Evolutionary conservation across 2,329 filamentous ascomycete genomes (phyloP).

Genomic region (Magnaporthiopsis rhizophila): DNA sequence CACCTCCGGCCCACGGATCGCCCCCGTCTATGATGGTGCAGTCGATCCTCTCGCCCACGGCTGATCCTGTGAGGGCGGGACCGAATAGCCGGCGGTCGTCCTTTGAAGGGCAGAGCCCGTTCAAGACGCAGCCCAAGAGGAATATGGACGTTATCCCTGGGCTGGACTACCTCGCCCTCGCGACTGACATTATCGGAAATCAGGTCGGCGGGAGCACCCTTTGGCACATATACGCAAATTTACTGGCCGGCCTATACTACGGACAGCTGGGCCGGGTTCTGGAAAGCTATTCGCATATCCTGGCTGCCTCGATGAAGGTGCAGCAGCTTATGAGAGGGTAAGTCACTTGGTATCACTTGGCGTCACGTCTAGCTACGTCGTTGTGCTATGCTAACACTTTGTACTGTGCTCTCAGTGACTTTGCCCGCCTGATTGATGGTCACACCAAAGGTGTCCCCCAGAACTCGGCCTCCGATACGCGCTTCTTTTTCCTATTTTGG

Average conservation of each 20-base stretch:
- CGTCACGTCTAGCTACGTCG: too few relatives aligned
- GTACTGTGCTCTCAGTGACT: conserved; percentile 20
- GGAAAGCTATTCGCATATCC: conserved; percentile 66
- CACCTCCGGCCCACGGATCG: conserved; percentile 45
- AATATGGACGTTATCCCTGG: conserved; percentile 87
- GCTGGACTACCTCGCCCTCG: conserved; percentile 80
- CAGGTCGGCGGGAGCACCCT: conserved; percentile 72
- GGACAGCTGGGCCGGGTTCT: conserved; percentile 81
- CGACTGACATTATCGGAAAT: conserved; percentile 77
- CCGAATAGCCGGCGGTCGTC: conserved; percentile 46
- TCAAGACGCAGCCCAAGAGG: conserved; percentile 22
- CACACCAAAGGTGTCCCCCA: background rate
- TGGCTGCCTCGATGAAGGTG: conserved; percentile 46
- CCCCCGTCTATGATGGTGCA: conserved; percentile 38
- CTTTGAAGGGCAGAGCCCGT: conserved; percentile 30
- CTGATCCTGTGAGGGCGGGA: conserved; percentile 19
- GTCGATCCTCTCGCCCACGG: conserved; percentile 43
- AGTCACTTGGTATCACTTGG: too few relatives aligned
- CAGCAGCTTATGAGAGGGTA: conserved; percentile 71
- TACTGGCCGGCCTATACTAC: conserved; percentile 81
- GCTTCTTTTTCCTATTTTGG: conserved; percentile 76
- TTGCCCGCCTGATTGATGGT: conserved; percentile 32
- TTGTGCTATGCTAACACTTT: background rate
- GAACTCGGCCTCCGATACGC: conserved; percentile 40
- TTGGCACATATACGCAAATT: conserved; percentile 74